Base-by-base conservation (phyloP, 805 yeast genomes). In the Lipomyces sp. region DNA sequence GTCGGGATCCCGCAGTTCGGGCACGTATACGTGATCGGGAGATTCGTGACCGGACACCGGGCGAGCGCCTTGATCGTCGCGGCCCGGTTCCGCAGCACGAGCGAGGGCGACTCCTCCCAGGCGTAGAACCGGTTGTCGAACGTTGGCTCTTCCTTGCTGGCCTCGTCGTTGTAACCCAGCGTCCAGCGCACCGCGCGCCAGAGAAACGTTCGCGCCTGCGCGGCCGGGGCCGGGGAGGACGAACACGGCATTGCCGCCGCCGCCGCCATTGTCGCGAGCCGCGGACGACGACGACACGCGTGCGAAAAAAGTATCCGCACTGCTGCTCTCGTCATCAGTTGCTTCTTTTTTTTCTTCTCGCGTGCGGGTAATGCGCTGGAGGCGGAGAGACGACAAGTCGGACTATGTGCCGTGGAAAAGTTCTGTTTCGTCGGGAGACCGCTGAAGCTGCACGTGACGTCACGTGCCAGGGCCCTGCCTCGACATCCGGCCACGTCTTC, bases 1-100 rank as follows among this genome's bases (percentile, higher is more conserved):
- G 98, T 93, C 22, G 99, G 98, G 44, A 93, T 89, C 2, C 98
- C 98, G 3, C 96, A 86, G 49, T 78, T 72, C 1, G 98, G 98
- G 71, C 98, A 93, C 1, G 90, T 86, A 67, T 76, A 93, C 59
- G 83, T 76, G 52, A 93, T 86, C 40, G 84, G 83, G 57, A 82
- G 78, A 18, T 81, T 75, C 0, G 97, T 90, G 11, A 90, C 93
- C 0, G 97, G 98, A 68, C 98, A 91, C 63, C 79, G 47, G 4
- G 63, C 61, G 13, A 56, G 76, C 3, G 95, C 84, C 65, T 90
- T 79, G 56, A 91, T 93, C 51, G 83, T 80, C 19, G 95, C 96
- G 1, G 98, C 97, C 55, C 97, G 77, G 59, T 87, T 84, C 58
- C 98, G 79, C 52, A 91, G 74, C 60, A 87, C 96, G 47, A 84